These are phyloP conservation scores for Fusarium sp. DNA, from an alignment of 2,329 filamentous ascomycete genomes.

Conservation along the genomic window DNA sequence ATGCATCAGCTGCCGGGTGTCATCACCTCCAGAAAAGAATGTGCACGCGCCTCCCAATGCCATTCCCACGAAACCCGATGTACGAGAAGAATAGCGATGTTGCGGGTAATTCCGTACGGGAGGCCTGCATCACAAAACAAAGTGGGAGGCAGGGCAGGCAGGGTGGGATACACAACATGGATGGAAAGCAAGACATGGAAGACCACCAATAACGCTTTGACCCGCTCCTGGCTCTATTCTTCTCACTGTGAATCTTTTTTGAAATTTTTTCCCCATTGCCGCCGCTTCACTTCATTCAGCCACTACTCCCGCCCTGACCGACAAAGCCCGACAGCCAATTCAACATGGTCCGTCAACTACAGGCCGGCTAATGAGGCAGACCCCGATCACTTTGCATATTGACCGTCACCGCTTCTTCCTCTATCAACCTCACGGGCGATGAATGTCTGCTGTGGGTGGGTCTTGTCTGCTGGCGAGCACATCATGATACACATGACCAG, in stretches of 20 bases:
- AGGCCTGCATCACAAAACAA: not conserved
- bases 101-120: not conserved
- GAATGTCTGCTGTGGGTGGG: slow-evolving; percentile 23
- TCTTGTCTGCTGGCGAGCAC: slow-evolving; percentile 9
- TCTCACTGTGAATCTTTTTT: not conserved
- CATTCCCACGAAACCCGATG: not conserved
- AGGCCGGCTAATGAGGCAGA: slow-evolving; percentile 21
- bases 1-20: not conserved
- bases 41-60: not conserved
- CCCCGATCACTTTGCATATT: slow-evolving; percentile 17
- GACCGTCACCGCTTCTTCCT: slow-evolving; percentile 35
- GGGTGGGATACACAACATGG: not conserved
- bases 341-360: slow-evolving; percentile 17
- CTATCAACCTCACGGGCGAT: slow-evolving; percentile 19
- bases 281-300: slow-evolving; percentile 21
- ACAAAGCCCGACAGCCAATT: slow-evolving; percentile 28
- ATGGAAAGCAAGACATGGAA: not conserved
- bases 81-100: not conserved
- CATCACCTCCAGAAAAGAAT: not conserved
- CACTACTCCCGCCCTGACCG: slow-evolving; percentile 28
- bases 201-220: slow-evolving; percentile 27
- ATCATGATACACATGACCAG: slow-evolving; percentile 2
- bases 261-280: not conserved
- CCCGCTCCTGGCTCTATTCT: slow-evolving; percentile 2
- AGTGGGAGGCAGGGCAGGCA: not conserved